A percentile compares a stretch with the other conserved stretches of the same genome.
phyloP scores from a whole-genome alignment of 371 early-diverging fungal species.

The Mucor piriformis region DNA sequence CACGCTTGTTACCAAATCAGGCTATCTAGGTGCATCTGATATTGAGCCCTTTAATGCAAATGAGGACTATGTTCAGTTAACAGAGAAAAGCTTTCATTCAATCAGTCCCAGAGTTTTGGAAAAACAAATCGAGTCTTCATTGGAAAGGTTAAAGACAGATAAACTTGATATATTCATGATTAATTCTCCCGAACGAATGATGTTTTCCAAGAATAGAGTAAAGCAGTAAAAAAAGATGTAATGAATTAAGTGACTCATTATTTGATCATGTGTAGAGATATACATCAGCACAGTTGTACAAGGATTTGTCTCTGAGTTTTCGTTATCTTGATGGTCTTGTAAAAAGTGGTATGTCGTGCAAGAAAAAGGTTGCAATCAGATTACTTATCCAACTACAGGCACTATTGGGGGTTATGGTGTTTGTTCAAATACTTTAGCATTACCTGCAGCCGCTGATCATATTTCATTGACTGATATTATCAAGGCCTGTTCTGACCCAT shows the following conservation, averaged over 20 bases:
- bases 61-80: conserved; percentile 55
- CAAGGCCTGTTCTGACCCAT: conserved; percentile 36
- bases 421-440: conserved; percentile 70
- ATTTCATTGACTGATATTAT: conserved; percentile 49
- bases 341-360: conserved; percentile 35
- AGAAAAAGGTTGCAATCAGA: background rate
- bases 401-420: conserved; percentile 74
- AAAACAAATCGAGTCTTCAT: conserved; percentile 57
- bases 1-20: conserved; percentile 73
- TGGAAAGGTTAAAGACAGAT: conserved; percentile 62
- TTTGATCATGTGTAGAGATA: conserved; percentile 25
- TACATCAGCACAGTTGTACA: conserved; percentile 52
- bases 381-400: conserved; percentile 22
- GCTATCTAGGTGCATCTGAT: conserved; percentile 53
- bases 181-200: conserved; percentile 80
- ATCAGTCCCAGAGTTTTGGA: conserved; percentile 67
- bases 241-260: background rate
- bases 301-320: conserved; percentile 62
- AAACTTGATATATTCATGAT: conserved; percentile 76
- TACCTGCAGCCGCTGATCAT: conserved; percentile 64
- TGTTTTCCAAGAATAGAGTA: conserved; percentile 57
- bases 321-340: conserved; percentile 68
- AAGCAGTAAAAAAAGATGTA: background rate
- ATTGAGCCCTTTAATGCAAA: conserved; percentile 17
- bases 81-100: conserved; percentile 63